These are phyloP conservation scores for Castanea crenata DNA, from an alignment of 306 rosid species.

Conservation along the genomic window DNA sequence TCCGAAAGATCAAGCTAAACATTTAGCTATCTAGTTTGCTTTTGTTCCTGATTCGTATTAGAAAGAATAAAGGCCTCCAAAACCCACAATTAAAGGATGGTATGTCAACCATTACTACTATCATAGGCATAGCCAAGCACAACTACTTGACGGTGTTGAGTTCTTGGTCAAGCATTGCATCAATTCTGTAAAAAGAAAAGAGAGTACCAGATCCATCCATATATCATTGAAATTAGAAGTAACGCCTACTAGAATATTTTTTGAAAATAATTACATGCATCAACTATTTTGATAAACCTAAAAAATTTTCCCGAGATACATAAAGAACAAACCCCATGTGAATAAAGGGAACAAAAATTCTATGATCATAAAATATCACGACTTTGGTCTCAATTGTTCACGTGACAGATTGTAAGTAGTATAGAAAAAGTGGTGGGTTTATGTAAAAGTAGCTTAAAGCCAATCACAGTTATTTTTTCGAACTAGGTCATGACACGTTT, in stretches of 20 bases:
- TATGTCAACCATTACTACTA: background rate
- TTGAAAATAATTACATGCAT: no score
- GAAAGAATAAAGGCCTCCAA: background rate
- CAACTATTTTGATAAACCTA: no score
- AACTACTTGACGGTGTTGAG: background rate
- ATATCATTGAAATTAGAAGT: no score
- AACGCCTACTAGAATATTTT: no score
- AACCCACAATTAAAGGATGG: background rate
- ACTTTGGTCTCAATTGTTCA: no score
- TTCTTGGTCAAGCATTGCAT: background rate
- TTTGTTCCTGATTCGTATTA: background rate
- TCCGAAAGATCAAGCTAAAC: background rate
- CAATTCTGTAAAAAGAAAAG: background rate
- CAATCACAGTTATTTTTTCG: no score
- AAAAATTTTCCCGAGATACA: no score
- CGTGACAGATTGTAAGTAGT: accelerated
- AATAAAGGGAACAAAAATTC: no score
- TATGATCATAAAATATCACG: no score
- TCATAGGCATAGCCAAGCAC: background rate
- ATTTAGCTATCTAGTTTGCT: background rate
- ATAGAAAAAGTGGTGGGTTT: no score
- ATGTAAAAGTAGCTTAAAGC: accelerated
- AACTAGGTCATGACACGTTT: no score
- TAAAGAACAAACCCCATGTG: no score
- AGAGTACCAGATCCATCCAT: background rate